Evolutionary conservation across 2,329 filamentous ascomycete species (phyloP).

Genomic region (Neofusicoccum parvum): DNA sequence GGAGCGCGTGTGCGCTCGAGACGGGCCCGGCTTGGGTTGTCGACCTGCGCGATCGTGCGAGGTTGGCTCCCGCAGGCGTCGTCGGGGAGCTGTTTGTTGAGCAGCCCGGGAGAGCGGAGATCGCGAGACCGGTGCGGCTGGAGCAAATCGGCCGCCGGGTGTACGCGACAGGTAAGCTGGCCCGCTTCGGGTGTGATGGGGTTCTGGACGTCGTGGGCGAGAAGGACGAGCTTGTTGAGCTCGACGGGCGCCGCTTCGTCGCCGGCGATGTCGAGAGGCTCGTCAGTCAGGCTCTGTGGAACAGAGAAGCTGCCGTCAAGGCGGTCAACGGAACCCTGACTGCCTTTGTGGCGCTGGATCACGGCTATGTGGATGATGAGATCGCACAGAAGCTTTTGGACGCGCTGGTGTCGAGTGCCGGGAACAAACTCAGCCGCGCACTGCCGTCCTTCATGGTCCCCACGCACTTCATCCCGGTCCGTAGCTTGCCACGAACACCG

Average conservation of each 20-base stretch:
- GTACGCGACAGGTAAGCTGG: slow-evolving; percentile 42
- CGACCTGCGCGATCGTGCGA: slow-evolving; percentile 34
- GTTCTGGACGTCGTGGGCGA: slow-evolving; percentile 31
- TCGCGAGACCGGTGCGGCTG: slow-evolving; percentile 35
- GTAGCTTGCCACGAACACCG: slow-evolving; percentile 44
- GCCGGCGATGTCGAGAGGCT: slow-evolving; percentile 40
- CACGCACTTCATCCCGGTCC: slow-evolving; percentile 35
- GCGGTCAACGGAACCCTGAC: slow-evolving; percentile 28
- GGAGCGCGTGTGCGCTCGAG: neutral
- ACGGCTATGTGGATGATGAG: neutral
- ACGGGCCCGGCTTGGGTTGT: slow-evolving; percentile 31
- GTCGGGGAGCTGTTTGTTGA: slow-evolving; percentile 47
- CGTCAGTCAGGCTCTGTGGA: neutral
- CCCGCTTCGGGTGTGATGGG: slow-evolving; percentile 39
- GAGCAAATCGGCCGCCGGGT: slow-evolving; percentile 35
- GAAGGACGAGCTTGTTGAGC: slow-evolving; percentile 24
- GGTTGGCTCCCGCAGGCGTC: slow-evolving; percentile 45
- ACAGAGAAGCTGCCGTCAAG: neutral
- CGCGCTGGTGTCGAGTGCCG: slow-evolving; percentile 12
- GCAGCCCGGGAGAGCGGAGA: slow-evolving; percentile 31
- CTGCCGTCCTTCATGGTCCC: slow-evolving; percentile 40
- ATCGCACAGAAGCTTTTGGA: neutral
- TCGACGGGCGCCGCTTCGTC: neutral
- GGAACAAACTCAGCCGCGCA: slow-evolving; percentile 33
- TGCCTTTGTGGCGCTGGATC: neutral